Percentiles rank a stretch among this genome's conserved stretches.
These are phyloP conservation scores for Knoxdaviesia capensis DNA, from an alignment of 2,329 filamentous ascomycete species.

Conservation along the genomic window DNA sequence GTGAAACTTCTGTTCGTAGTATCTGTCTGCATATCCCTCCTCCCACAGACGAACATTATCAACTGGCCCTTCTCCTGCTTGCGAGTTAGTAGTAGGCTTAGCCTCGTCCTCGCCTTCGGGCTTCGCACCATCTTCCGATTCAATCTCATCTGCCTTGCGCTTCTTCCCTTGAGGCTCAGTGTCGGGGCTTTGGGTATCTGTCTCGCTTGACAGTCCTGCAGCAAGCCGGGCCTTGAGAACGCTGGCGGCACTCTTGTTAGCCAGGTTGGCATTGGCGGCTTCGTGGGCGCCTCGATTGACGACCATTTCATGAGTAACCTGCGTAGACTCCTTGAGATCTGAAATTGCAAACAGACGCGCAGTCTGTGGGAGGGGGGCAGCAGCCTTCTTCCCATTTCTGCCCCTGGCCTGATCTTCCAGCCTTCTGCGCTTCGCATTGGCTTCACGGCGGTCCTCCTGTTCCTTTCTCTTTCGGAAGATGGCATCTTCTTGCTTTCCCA, in stretches of 20 bases:
- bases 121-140: slow-evolving; percentile 10
- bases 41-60: slow-evolving; percentile 90
- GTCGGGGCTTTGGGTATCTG: neutral
- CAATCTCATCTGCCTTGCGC: slow-evolving; percentile 54
- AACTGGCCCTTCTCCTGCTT: slow-evolving; percentile 38
- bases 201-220: neutral
- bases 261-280: slow-evolving; percentile 56
- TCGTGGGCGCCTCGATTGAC: slow-evolving; percentile 49
- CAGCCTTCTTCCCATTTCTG: slow-evolving; percentile 4
- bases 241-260: slow-evolving; percentile 89
- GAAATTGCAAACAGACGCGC: slow-evolving; percentile 4
- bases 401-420: slow-evolving; percentile 36
- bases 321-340: slow-evolving; percentile 5
- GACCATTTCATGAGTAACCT: slow-evolving; percentile 72
- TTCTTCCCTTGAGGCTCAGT: slow-evolving; percentile 34
- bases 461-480: slow-evolving; percentile 84
- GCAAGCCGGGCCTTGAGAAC: slow-evolving; percentile 62
- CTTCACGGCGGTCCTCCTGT: slow-evolving; percentile 64
- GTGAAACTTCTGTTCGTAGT: slow-evolving; percentile 93
- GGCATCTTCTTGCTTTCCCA: slow-evolving; percentile 81
- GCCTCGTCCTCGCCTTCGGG: slow-evolving; percentile 22
- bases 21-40: slow-evolving; percentile 81
- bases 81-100: slow-evolving; percentile 40
- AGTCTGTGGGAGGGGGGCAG: slow-evolving; percentile 10
- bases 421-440: slow-evolving; percentile 59